Evolutionary conservation across 2,329 filamentous ascomycete species (phyloP).

Genomic region (Ascochyta viciae-villosae): DNA sequence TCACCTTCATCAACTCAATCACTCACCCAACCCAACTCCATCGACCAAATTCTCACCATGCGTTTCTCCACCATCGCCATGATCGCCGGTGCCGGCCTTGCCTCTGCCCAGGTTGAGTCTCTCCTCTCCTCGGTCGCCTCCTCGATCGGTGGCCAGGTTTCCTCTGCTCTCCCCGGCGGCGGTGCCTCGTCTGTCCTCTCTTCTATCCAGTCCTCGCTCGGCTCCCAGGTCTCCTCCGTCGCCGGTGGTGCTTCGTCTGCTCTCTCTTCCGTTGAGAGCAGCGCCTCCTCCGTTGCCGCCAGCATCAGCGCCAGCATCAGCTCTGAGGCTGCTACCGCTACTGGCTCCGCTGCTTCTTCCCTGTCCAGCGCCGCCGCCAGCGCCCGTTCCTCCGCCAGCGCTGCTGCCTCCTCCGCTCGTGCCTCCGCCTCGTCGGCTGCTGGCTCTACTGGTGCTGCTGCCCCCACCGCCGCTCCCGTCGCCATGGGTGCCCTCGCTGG

Average conservation of each 20-base stretch:
- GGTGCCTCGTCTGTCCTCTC: conserved; percentile 15
- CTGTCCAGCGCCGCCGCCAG: conserved; percentile 3
- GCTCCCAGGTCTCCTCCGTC: conserved; percentile 18
- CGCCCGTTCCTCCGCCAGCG: conserved; percentile 8
- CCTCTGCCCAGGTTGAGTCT: conserved; percentile 39
- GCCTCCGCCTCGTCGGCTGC: conserved; percentile 17
- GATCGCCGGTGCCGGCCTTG: conserved; percentile 38
- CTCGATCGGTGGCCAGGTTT: conserved; percentile 17
- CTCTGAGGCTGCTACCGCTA: conserved; percentile 19
- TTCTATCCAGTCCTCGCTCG: conserved; percentile 12
- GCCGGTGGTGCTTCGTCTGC: conserved; percentile 15
- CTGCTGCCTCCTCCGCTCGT: conserved; percentile 3
- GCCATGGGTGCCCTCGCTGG: conserved; percentile 42
- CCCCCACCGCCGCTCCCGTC: conserved; percentile 35
- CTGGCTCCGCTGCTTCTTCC: conserved; percentile 9
- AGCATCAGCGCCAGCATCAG: conserved; percentile 28
- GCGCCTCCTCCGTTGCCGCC: conserved; percentile 22
- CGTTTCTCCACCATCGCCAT: conserved; percentile 46
- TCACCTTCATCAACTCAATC: conserved; percentile 17
- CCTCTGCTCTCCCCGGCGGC: conserved; percentile 18
- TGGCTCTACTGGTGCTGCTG: conserved; percentile 27
- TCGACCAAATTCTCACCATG: conserved; percentile 35
- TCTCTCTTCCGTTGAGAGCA: conserved; percentile 23
- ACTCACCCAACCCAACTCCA: conserved; percentile 9
- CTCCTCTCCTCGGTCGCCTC: conserved; percentile 34